Percentiles rank a stretch among this genome's conserved stretches.
phyloP scores from a whole-genome alignment of 1,139 yeast species.

The Saccharomycopsis hybrid region DNA sequence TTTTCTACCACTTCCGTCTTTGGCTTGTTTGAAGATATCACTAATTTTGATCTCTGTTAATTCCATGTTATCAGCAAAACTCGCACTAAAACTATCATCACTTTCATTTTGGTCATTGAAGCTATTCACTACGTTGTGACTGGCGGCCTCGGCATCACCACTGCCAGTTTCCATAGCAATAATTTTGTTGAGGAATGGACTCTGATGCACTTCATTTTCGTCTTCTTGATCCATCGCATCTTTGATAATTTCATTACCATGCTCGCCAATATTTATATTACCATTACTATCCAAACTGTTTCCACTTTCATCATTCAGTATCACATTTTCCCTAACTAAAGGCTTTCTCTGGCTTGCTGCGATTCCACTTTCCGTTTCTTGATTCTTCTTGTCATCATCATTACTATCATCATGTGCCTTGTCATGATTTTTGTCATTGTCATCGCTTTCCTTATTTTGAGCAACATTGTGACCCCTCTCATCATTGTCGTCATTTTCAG shows the following conservation, averaged over 20 bases:
- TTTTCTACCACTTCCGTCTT: slow-evolving; percentile 13
- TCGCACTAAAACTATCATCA: slow-evolving; percentile 4
- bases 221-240: not conserved
- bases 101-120: not conserved
- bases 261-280: too few relatives aligned
- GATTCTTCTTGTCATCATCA: too few relatives aligned
- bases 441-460: slow-evolving; percentile 1
- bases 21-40: slow-evolving; percentile 13
- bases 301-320: too few relatives aligned
- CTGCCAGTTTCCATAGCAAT: not conserved
- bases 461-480: too few relatives aligned
- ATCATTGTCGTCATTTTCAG: not conserved
- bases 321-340: not conserved
- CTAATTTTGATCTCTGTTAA: slow-evolving; percentile 17
- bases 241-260: not conserved
- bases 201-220: not conserved
- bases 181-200: slow-evolving; percentile 1
- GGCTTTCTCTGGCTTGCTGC: not conserved
- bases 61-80: slow-evolving; percentile 13
- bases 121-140: not conserved
- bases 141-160: not conserved
- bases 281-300: too few relatives aligned
- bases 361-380: too few relatives aligned
- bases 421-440: not conserved
- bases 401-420: not conserved